Evolutionary conservation across 768 basidiomycete genomes (phyloP).

Genomic region (Pseudohyphozyma bogoriensis): DNA sequence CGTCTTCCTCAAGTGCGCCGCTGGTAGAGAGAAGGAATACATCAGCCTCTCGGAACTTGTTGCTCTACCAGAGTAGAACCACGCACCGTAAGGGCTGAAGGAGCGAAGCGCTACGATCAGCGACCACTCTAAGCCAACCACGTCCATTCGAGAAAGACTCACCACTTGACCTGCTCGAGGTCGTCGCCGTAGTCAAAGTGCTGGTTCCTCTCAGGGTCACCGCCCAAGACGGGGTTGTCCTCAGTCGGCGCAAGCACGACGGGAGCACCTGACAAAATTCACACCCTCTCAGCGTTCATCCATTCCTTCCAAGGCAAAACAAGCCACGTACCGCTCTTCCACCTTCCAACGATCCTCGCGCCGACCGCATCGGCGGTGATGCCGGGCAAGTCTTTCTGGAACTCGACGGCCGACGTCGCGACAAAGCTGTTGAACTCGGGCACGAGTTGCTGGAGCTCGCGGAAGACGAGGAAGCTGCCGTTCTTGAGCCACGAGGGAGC

Average conservation of each 20-base stretch:
- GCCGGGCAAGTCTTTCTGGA: no score
- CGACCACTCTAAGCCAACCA: background rate
- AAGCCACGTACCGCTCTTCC: background rate
- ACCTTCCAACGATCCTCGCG: slow-evolving; percentile 1
- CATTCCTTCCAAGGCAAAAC: background rate
- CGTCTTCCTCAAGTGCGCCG: slow-evolving; percentile 15
- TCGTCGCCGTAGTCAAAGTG: slow-evolving; percentile 38
- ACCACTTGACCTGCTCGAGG: slow-evolving; percentile 41
- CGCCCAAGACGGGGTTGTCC: slow-evolving; percentile 42
- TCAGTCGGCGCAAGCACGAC: slow-evolving; percentile 44
- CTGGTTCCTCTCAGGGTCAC: slow-evolving; percentile 43
- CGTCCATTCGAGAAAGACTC: background rate
- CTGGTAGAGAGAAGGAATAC: background rate
- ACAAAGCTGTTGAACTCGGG: slow-evolving; percentile 47
- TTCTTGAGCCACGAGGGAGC: slow-evolving; percentile 45
- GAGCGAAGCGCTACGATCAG: background rate
- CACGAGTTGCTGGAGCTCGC: slow-evolving; percentile 47
- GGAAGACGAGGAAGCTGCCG: slow-evolving; percentile 49
- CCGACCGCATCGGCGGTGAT: background rate
- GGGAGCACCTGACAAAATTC: slow-evolving; percentile 39
- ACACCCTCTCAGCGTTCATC: background rate
- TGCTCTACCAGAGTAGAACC: background rate
- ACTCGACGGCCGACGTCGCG: background rate
- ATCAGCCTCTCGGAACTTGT: no score
- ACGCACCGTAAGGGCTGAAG: slow-evolving; percentile 28